phyloP scores from a whole-genome alignment of 2,329 filamentous ascomycete species.

The Ceratocystis smalleyi region DNA sequence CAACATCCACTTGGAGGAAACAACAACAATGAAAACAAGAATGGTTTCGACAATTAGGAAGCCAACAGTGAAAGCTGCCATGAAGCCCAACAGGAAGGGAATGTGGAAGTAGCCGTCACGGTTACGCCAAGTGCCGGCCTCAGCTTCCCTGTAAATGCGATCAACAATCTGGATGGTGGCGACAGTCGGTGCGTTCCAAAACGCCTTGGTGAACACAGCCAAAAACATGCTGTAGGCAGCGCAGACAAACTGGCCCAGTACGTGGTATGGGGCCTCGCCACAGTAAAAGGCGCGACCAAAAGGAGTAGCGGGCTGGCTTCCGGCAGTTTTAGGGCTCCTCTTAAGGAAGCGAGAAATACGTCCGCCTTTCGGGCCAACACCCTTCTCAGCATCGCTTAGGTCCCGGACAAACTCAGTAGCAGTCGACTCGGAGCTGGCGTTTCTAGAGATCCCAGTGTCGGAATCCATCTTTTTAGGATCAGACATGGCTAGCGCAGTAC shows the following conservation, averaged over 20 bases:
- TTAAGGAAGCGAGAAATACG: neutral
- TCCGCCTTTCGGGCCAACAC: neutral
- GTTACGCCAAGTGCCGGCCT: constrained; percentile 14
- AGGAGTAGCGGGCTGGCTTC: constrained; percentile 22
- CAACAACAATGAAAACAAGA: constrained; percentile 28
- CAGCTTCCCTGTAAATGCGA: constrained; percentile 21
- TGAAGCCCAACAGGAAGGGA: constrained; percentile 28
- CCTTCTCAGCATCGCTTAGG: constrained; percentile 8
- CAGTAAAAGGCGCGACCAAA: constrained; percentile 43
- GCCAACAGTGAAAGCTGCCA: constrained; percentile 27
- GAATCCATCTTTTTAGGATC: neutral
- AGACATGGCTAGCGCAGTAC: constrained; percentile 26
- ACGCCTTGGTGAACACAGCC: constrained; percentile 32
- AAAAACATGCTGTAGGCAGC: constrained; percentile 35
- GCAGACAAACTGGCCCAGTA: constrained; percentile 33
- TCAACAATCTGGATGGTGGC: constrained; percentile 33
- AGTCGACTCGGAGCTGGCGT: constrained; percentile 6
- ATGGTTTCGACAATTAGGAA: constrained; percentile 31
- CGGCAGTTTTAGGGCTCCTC: constrained; percentile 8
- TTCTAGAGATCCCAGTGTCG: neutral
- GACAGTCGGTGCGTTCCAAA: constrained; percentile 36
- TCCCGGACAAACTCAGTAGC: constrained; percentile 1
- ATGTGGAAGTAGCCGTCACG: constrained; percentile 22
- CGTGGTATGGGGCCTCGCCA: constrained; percentile 34
- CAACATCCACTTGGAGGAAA: constrained; percentile 36